These are phyloP conservation scores for Clathrospora elynae DNA, from an alignment of 2,329 filamentous ascomycete genomes.

Conservation along the genomic window DNA sequence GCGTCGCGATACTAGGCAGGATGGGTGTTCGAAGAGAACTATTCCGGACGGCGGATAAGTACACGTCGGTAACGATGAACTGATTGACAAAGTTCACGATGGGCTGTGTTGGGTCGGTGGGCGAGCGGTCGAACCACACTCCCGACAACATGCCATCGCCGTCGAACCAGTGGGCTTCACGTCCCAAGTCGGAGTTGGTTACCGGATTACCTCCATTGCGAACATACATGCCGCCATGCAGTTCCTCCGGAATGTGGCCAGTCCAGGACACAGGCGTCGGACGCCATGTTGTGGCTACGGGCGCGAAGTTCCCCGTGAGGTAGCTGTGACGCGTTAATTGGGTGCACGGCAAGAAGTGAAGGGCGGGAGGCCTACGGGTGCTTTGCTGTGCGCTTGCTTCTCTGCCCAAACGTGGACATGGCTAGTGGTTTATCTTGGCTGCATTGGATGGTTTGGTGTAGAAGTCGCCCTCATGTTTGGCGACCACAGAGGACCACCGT, in stretches of 20 bases:
- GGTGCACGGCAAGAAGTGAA: neutral
- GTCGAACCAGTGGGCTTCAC: conserved; percentile 75
- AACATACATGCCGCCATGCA: conserved; percentile 72
- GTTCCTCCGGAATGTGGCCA: conserved; percentile 66
- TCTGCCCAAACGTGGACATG: conserved; percentile 32
- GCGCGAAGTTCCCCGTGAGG: conserved; percentile 71
- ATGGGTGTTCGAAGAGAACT: conserved; percentile 60
- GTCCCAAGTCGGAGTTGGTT: conserved; percentile 63
- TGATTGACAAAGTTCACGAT: conserved; percentile 71
- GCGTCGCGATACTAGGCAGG: conserved; percentile 69
- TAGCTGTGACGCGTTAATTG: conserved; percentile 52
- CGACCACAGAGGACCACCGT: too few species aligned
- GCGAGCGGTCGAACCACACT: conserved; percentile 61
- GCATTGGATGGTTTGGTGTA: conserved; percentile 17
- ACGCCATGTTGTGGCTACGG: conserved; percentile 61
- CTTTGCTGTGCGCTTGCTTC: conserved; percentile 29
- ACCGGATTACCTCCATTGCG: conserved; percentile 74
- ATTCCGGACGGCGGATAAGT: conserved; percentile 59
- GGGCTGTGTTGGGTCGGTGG: conserved; percentile 48
- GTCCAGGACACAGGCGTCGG: conserved; percentile 63
- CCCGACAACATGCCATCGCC: conserved; percentile 76
- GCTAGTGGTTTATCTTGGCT: conserved; percentile 12
- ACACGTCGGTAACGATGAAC: conserved; percentile 70
- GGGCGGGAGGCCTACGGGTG: conserved; percentile 51
- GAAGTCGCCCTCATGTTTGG: too few species aligned